Evolutionary conservation across 202 grass and related monocot genomes (phyloP).

Genomic region (Digitaria exilis): DNA sequence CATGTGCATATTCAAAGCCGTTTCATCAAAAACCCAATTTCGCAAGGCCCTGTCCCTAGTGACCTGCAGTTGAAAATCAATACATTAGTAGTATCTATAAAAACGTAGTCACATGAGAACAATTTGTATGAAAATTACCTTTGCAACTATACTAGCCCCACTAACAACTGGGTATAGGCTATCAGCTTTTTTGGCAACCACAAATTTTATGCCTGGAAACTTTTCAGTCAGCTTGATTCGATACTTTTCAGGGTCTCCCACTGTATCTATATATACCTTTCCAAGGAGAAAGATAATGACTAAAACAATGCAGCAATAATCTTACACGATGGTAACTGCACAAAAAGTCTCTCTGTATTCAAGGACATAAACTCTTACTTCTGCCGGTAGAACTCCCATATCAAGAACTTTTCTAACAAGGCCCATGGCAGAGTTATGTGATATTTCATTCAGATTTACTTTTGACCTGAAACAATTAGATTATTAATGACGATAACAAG

Average conservation of each 20-base stretch:
- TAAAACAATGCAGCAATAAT: not conserved
- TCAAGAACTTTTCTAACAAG: conserved; percentile 74
- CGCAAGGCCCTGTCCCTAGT: conserved; percentile 85
- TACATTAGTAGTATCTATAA: not conserved
- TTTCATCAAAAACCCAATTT: conserved; percentile 90
- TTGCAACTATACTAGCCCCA: conserved; percentile 96
- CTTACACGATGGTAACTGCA: not conserved
- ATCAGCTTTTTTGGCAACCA: conserved; percentile 97
- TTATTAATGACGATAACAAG: conserved; percentile 1
- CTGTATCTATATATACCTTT: conserved; percentile 95
- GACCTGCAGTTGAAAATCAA: conserved; percentile 49
- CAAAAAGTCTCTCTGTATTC: not conserved
- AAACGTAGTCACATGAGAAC: conserved; percentile 4
- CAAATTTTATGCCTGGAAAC: conserved; percentile 90
- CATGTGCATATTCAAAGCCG: conserved; percentile 67
- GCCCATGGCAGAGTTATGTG: conserved; percentile 90
- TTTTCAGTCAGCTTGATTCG: conserved; percentile 74
- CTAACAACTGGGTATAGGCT: conserved; percentile 96
- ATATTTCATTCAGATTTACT: conserved; percentile 97
- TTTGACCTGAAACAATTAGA: conserved; percentile 59
- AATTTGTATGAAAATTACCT: conserved; percentile 52
- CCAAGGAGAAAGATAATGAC: conserved; percentile 21
- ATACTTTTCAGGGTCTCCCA: conserved; percentile 95
- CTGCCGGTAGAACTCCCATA: conserved; percentile 72
- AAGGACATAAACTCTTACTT: conserved; percentile 56